Evolutionary conservation across 306 rosid genomes (phyloP).

Genomic region (Vigna hirtella): DNA sequence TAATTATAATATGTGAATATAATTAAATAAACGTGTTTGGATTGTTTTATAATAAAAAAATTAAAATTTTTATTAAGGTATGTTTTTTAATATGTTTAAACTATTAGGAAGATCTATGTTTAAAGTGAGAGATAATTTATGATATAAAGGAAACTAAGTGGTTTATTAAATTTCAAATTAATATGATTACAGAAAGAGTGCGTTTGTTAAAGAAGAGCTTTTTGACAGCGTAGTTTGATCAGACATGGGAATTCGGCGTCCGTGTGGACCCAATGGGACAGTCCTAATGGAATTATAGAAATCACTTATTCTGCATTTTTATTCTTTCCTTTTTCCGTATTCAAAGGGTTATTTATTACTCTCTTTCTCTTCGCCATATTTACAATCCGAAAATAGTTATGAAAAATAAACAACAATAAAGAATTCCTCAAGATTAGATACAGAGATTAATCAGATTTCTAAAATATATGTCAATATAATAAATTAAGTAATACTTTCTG

Average conservation of each 20-base stretch:
- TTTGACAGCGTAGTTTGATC: slow-evolving; percentile 17
- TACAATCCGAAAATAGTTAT: no score
- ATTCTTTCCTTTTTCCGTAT: neutral
- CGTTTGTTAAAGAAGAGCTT: slow-evolving; percentile 25
- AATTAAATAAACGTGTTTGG: no score
- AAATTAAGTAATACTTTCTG: no score
- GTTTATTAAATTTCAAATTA: neutral
- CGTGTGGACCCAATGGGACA: slow-evolving; percentile 21
- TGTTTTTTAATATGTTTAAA: no score
- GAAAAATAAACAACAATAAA: no score
- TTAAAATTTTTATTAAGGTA: no score
- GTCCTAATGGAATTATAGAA: neutral
- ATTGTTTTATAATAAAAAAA: no score
- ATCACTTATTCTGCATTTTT: neutral
- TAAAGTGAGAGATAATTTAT: neutral
- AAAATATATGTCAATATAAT: neutral
- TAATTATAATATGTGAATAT: no score
- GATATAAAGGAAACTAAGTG: neutral
- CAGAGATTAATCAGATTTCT: neutral
- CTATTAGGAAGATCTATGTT: neutral
- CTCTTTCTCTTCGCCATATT: neutral
- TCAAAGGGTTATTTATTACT: neutral
- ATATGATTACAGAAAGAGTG: neutral
- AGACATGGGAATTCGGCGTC: neutral
- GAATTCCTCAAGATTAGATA: neutral